These are phyloP conservation scores for Cutaneotrichosporon arboriforme DNA, from an alignment of 1,284 basidiomycete genomes.

Conservation along the genomic window DNA sequence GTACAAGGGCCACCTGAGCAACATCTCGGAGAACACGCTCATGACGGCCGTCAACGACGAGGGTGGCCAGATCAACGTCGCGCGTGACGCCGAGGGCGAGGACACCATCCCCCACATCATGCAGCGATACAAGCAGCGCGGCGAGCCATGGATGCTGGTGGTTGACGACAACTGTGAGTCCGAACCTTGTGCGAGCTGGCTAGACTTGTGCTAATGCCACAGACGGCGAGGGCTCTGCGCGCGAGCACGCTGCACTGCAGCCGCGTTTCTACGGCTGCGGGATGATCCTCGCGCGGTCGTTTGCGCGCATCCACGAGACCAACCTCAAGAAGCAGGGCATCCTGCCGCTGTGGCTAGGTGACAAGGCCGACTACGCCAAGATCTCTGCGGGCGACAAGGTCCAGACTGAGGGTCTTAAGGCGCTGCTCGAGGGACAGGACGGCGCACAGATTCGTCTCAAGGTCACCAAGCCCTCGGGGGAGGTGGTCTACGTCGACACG, in stretches of 20 bases:
- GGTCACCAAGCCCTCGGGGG: constrained; percentile 63
- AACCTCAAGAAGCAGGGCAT: constrained; percentile 97
- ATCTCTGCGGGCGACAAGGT: constrained; percentile 73
- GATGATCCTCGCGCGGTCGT: constrained; percentile 81
- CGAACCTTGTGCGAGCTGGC: too few relatives aligned
- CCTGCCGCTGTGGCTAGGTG: constrained; percentile 82
- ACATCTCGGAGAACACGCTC: constrained; percentile 90
- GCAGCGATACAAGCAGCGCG: constrained; percentile 73
- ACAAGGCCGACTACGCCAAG: constrained; percentile 74
- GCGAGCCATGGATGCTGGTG: constrained; percentile 86
- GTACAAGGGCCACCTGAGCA: constrained; percentile 88
- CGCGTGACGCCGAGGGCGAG: constrained; percentile 63
- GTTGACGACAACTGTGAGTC: constrained; percentile 76
- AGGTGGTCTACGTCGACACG: constrained; percentile 62
- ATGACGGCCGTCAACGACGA: constrained; percentile 86
- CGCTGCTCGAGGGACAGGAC: constrained; percentile 52
- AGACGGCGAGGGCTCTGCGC: constrained; percentile 76
- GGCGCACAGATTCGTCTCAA: constrained; percentile 52
- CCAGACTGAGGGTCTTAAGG: constrained; percentile 56
- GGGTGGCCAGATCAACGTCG: constrained; percentile 81
- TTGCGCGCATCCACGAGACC: constrained; percentile 97
- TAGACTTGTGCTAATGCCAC: constrained; percentile 13
- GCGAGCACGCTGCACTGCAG: constrained; percentile 95
- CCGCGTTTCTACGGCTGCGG: constrained; percentile 89
- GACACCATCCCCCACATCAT: constrained; percentile 86